Base-by-base conservation (phyloP, 2,329 filamentous ascomycete genomes). In the Fonsecaea multimorphosa region DNA sequence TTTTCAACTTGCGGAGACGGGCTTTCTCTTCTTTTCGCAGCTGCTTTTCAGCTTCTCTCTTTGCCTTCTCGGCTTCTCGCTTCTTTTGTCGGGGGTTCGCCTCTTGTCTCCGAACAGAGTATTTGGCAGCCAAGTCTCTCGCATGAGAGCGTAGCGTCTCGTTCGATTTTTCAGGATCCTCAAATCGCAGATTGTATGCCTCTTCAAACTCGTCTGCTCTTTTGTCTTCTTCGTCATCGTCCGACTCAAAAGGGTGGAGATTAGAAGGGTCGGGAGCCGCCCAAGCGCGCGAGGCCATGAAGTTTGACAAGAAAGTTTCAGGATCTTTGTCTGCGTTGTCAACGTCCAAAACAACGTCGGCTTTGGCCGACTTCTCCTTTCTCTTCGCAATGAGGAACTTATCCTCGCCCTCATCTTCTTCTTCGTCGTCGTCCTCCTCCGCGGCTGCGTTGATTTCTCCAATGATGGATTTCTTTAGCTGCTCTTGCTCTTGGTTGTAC, bases 121-220 rank as follows among this genome's bases (percentile, higher is more conserved):
- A 90, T 68, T 90, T 89, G 44, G 89, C 89, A 40, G 91, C 89
- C 19, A 92, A 85, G 75, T 96, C 92, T 87, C 94, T 90, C 63
- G 94, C 90, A 79, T 97, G 96, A 5, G 93, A 92, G 74, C 90
- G 88, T 34, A 99, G 83, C 57, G 91, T 89, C 78, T 97, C 92
- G 75, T 97, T 97, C 73, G 91, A 89, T 75, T 91, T 93, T 66
- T 86, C 86, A 0, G 95, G 93, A 73, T 98, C 91, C 76, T 99
- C 95, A 74, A 99, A 99, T 36, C 95, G 90, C 79, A 97, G 81
- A 80, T 99, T 99, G 81, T 97, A 99, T 3, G 93, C 93, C 70
- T 91, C 86, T 79, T 99, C 95, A 74, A 94, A 96, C 67, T 90
- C 87, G 52, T 98, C 94, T 29, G 93, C 93, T 53, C 87, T 85